phyloP scores from a whole-genome alignment of 2,329 filamentous ascomycete species.

The Beauveria australis region DNA sequence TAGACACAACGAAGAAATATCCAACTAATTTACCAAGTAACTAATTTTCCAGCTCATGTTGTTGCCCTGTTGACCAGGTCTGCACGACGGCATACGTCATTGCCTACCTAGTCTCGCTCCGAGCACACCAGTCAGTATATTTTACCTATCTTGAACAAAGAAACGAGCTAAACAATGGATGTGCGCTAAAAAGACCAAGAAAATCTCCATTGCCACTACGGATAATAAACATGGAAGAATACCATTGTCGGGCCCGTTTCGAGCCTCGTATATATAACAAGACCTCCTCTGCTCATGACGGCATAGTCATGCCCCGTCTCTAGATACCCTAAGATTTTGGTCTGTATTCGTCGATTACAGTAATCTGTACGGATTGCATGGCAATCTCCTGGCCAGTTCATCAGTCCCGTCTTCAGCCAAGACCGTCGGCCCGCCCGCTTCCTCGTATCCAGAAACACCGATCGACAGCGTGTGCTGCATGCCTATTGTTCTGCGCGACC shows the following conservation, averaged over 20 bases:
- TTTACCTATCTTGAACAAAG: too few species aligned
- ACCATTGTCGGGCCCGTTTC: neutral
- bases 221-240: too few species aligned
- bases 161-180: neutral
- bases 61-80: neutral
- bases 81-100: neutral
- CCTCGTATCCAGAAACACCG: conserved; percentile 2
- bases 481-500: neutral
- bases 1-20: too few species aligned
- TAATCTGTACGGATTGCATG: neutral
- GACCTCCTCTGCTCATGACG: neutral
- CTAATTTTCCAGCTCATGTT: neutral
- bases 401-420: neutral
- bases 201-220: neutral
- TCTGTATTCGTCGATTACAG: neutral
- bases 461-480: neutral
- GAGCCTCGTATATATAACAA: neutral
- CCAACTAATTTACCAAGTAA: too few species aligned
- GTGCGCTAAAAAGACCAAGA: neutral
- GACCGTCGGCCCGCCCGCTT: neutral
- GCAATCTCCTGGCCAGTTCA: neutral
- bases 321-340: neutral
- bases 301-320: neutral
- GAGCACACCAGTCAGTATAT: too few species aligned
- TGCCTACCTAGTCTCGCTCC: neutral